A percentile compares a stretch with the other conserved stretches of the same genome.
Evolutionary conservation across 495 filamentous ascomycete genomes (phyloP).

Genomic region (Aspergillus leporis): DNA sequence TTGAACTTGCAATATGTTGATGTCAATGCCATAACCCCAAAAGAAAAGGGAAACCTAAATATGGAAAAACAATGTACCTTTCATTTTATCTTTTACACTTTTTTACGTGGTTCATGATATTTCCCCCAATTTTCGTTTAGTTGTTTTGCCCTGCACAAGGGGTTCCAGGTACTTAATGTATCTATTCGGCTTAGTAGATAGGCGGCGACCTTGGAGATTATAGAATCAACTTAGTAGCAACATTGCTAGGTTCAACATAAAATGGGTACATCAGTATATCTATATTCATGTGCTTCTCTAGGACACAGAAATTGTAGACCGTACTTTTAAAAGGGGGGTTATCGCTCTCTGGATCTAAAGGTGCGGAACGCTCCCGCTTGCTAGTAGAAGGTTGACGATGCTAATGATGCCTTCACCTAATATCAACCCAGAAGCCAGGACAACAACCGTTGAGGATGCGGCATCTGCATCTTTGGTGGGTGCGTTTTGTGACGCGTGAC

Average conservation of each 20-base stretch:
- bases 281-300: neutral
- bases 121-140: neutral
- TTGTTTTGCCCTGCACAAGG: neutral
- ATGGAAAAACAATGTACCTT: neutral
- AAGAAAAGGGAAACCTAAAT: neutral
- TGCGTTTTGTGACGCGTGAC: neutral
- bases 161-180: neutral
- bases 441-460: constrained; percentile 57
- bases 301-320: neutral
- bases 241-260: neutral
- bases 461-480: constrained; percentile 39
- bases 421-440: constrained; percentile 77
- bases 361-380: constrained; percentile 78
- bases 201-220: neutral
- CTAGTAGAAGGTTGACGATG: constrained; percentile 84
- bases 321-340: constrained; percentile 5
- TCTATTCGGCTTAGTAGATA: neutral
- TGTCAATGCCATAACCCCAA: neutral
- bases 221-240: neutral
- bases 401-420: constrained; percentile 92
- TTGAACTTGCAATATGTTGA: neutral
- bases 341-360: constrained; percentile 40
- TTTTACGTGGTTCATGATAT: too few relatives aligned
- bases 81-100: neutral
- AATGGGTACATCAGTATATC: neutral